These are phyloP conservation scores for Plasmodium cynomolgi DNA, from an alignment of 169 alveolate species.

Conservation along the genomic window DNA sequence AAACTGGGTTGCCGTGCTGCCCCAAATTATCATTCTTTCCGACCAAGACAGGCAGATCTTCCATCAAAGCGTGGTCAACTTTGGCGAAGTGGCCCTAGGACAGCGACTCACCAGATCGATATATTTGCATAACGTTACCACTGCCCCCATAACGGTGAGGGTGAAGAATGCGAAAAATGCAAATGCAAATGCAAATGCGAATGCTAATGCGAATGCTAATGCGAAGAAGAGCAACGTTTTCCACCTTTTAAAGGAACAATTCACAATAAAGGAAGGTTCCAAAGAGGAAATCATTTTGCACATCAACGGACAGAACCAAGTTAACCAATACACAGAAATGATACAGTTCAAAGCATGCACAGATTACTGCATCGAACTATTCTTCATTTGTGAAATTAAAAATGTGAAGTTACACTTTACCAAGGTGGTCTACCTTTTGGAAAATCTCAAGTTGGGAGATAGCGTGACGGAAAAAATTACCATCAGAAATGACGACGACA, in stretches of 20 bases:
- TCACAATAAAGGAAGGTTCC: constrained; percentile 19
- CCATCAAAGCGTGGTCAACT: constrained; percentile 48
- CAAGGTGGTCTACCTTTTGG: constrained; percentile 39
- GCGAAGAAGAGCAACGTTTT: constrained; percentile 27
- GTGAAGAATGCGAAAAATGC: not conserved
- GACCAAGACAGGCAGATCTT: constrained; percentile 32
- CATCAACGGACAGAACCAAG: constrained; percentile 48
- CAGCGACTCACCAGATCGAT: constrained; percentile 39
- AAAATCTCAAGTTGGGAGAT: constrained; percentile 53
- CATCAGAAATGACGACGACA: constrained; percentile 66
- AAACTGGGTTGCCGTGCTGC: constrained; percentile 48
- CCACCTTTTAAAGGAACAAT: constrained; percentile 25
- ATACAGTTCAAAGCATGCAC: constrained; percentile 68
- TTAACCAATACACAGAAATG: constrained; percentile 39
- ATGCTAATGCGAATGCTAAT: not conserved
- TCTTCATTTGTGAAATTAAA: constrained; percentile 64
- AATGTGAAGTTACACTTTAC: constrained; percentile 16
- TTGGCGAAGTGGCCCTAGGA: constrained; percentile 57
- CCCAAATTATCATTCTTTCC: constrained; percentile 43
- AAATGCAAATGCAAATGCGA: not conserved
- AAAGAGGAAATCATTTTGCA: constrained; percentile 22
- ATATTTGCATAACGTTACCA: constrained; percentile 33
- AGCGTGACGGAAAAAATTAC: constrained; percentile 46
- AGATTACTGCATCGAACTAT: constrained; percentile 49
- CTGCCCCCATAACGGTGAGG: constrained; percentile 44